Conservation (phyloP, 352 stramenopile genomes). For the Sclerospora graminicola region DNA sequence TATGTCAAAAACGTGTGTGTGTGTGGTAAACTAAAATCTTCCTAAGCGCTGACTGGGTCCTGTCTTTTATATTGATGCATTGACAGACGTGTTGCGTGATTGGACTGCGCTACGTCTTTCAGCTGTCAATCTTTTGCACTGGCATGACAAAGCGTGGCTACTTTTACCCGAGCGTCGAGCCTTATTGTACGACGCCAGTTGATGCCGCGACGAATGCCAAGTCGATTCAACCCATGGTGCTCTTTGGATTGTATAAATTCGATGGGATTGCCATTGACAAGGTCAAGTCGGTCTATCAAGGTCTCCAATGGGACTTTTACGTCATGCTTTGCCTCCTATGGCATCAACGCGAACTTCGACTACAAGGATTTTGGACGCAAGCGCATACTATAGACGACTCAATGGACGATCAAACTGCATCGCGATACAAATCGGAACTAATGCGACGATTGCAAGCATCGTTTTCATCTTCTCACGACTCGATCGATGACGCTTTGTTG, state of each 20-base stretch:
- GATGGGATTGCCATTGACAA: conserved; percentile 50
- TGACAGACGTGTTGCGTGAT: conserved; percentile 40
- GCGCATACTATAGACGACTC: conserved; percentile 5
- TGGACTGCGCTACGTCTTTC: conserved; percentile 63
- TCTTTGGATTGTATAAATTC: conserved; percentile 84
- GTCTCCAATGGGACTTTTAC: conserved; percentile 81
- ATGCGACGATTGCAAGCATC: conserved; percentile 33
- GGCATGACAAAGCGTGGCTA: conserved; percentile 37
- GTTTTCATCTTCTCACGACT: conserved; percentile 56
- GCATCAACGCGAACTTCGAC: conserved; percentile 69
- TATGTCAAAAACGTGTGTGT: no score
- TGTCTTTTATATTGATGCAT: neutral
- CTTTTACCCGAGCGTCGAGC: conserved; percentile 73
- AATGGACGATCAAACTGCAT: conserved; percentile 17
- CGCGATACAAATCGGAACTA: conserved; percentile 34
- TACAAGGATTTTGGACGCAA: conserved; percentile 68
- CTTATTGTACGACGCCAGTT: conserved; percentile 42
- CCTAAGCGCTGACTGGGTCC: no score
- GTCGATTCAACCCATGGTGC: conserved; percentile 63
- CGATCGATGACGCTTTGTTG: conserved; percentile 62
- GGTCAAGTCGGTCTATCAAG: conserved; percentile 45
- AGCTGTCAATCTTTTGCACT: conserved; percentile 78
- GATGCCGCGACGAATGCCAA: conserved; percentile 35
- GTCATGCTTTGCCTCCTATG: conserved; percentile 68
- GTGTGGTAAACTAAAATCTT: no score